A percentile compares a stretch with the other conserved stretches of the same genome.
Evolutionary conservation across 1,284 basidiomycete genomes (phyloP).

Genomic region (Cryptococcus sp.): DNA sequence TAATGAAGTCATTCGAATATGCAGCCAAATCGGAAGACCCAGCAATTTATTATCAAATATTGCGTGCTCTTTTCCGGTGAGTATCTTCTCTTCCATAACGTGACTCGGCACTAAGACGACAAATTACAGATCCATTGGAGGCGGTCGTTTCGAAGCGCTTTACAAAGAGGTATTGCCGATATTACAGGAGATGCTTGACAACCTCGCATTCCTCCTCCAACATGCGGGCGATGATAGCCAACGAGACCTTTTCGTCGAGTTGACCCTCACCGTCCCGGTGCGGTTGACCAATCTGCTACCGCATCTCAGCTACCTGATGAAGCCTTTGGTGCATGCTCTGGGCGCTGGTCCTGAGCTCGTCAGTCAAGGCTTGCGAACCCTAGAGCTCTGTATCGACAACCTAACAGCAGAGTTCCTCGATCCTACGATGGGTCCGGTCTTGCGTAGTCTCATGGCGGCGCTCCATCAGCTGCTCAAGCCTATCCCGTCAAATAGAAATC

Average conservation of each 20-base stretch:
- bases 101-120: conserved; percentile 6
- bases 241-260: conserved; percentile 91
- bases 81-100: background rate
- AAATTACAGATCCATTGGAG: conserved; percentile 74
- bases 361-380: conserved; percentile 91
- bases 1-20: conserved; percentile 95
- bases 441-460: conserved; percentile 93
- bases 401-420: conserved; percentile 98
- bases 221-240: conserved; percentile 70
- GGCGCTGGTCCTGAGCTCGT: conserved; percentile 87
- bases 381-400: conserved; percentile 99
- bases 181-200: conserved; percentile 95
- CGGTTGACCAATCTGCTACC: conserved; percentile 94
- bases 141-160: conserved; percentile 89
- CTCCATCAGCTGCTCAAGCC: conserved; percentile 89
- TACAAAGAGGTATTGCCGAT: conserved; percentile 97
- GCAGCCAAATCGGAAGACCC: conserved; percentile 90
- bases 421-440: conserved; percentile 89
- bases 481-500: conserved; percentile 83
- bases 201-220: conserved; percentile 84
- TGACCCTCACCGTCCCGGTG: conserved; percentile 95
- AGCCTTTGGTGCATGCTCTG: conserved; percentile 88
- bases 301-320: conserved; percentile 94
- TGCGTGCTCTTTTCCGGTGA: conserved; percentile 84
- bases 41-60: conserved; percentile 90